Evolutionary conservation across 2,329 filamentous ascomycete species (phyloP).

Genomic region (Neodidymelliopsis sp.): DNA sequence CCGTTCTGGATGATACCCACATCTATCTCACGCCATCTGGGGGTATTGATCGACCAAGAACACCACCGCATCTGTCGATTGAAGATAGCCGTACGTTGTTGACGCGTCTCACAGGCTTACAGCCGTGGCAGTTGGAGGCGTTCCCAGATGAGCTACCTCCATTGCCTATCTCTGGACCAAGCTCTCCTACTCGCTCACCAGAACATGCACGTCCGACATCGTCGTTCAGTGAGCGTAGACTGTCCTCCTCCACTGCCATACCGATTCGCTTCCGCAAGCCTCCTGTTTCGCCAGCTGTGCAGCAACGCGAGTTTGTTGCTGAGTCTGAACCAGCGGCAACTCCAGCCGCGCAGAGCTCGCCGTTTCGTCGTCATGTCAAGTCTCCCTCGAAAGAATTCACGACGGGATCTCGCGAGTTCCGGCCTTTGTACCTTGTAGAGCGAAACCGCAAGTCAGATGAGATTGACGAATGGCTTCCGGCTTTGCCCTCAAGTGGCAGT

Average conservation of each 20-base stretch:
- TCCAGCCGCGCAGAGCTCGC: slow-evolving; percentile 49
- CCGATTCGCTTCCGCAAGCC: slow-evolving; percentile 64
- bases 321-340: slow-evolving; percentile 39
- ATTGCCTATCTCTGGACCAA: slow-evolving; percentile 41
- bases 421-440: slow-evolving; percentile 84
- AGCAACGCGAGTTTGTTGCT: slow-evolving; percentile 52
- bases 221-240: slow-evolving; percentile 29
- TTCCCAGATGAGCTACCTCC: slow-evolving; percentile 47
- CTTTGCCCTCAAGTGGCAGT: slow-evolving; percentile 58
- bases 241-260: slow-evolving; percentile 58
- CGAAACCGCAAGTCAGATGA: slow-evolving; percentile 54
- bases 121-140: slow-evolving; percentile 45
- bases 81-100: slow-evolving; percentile 46
- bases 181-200: slow-evolving; percentile 37
- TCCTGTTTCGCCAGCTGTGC: slow-evolving; percentile 50
- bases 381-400: slow-evolving; percentile 62
- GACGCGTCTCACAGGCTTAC: slow-evolving; percentile 45
- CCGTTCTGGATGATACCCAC: slow-evolving; percentile 34
- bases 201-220: slow-evolving; percentile 30
- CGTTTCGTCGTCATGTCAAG: slow-evolving; percentile 55
- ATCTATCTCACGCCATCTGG: slow-evolving; percentile 28
- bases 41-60: slow-evolving; percentile 38
- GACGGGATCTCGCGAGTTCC: slow-evolving; percentile 71
- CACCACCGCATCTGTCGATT: slow-evolving; percentile 38
- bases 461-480: slow-evolving; percentile 56